Base-by-base conservation (phyloP, 139 green algal genomes). In the Astrephomene gubernaculifera region DNA sequence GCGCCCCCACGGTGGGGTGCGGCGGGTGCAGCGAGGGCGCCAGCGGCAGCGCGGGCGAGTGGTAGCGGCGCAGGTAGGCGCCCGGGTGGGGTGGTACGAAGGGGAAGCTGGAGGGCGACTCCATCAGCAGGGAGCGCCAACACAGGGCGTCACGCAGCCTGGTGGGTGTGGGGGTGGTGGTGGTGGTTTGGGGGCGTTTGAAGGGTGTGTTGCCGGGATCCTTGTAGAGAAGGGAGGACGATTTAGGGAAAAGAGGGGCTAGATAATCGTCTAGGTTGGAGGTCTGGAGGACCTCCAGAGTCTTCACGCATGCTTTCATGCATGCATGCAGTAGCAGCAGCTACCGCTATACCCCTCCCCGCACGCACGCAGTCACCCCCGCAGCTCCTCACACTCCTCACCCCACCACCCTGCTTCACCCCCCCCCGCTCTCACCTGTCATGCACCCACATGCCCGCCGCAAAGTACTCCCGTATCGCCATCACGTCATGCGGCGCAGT, bases 11-110 rank as follows among this genome's bases (percentile, higher is more conserved):
- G 17, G 79, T 63, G 33, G 44, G 14, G 2, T 39, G 29, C 14
- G 79, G 79, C 61, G 79, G 79, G 36, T 8, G 41, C 5, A 63
- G 76, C 25, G 24, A 54, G n/a, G 33, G 1, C 38, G 19, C 41
- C 33, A 68, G 71, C 21, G 86, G 44, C 17, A 29, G 65, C 36
- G 61, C 49, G 43, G 54, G 65, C 2, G 24, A 27, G 68, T 88
- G 87, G 81, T 87, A 88, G 57, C 87, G 81, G 33, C 87, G 87
- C 67, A 90, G 82, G 73, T 52, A 90, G 35, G 74, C 49, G 12
- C 14, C 35, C 21, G 84, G 68, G 39, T 53, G 39, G 1, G 87
- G 72, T 1, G 69, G 65, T 2, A 43, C 27, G 49, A 64, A 86
- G 70, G 87, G 87, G 82, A 76, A 90, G 53, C 44, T n/a, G 43